Base-by-base conservation (phyloP, 768 basidiomycete species). In the Aureoboletus auriporus region DNA sequence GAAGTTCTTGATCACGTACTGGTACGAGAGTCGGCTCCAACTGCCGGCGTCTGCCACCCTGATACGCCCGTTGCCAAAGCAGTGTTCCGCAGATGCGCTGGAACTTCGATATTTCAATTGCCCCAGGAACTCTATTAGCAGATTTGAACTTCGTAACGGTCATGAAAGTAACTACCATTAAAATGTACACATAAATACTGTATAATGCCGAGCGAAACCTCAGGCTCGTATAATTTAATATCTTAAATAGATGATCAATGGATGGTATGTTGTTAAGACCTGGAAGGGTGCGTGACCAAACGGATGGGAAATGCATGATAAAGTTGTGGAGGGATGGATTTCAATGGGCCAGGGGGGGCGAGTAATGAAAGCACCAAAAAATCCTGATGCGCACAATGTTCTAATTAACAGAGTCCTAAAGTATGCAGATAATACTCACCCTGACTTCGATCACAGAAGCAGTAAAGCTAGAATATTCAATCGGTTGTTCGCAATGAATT, bases 281-380 rank as follows among this genome's bases (percentile, higher is more conserved):
- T 53, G 47, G 72, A 83, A 2, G 81, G 68, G 46, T 87, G 82
- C 3, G 83, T 83, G 34, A 84, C 83, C 34, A 86, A 59, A 44
- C 76, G 73, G 29, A 86, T 79, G 4, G 84, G 77, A 50, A 84
- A 72, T 8, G 73, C 67, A 34, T 79, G 63, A 56, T 77, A 75
- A 51, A 67, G 52, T 60, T 77, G 59, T 11, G 66, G 53, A 38
- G 70, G 46, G 45, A 75, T 59, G 45, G 71, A 59, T 47, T 57
- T 54, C 30, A 47, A 66, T 63, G 54, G 63, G 8, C 68, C 64
- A 59, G 60, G 65, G 31, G 70, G 60, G 0, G 72, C 73, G 27
- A 73, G 52, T 51, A 86, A 53, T 1, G 71, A 67, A 13, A 84
- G 60, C 7, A 75, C 70, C 39, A 87, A 71, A 51, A 78, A 84